phyloP scores from a whole-genome alignment of 2,329 filamentous ascomycete genomes.

The Colletotrichum sp. region DNA sequence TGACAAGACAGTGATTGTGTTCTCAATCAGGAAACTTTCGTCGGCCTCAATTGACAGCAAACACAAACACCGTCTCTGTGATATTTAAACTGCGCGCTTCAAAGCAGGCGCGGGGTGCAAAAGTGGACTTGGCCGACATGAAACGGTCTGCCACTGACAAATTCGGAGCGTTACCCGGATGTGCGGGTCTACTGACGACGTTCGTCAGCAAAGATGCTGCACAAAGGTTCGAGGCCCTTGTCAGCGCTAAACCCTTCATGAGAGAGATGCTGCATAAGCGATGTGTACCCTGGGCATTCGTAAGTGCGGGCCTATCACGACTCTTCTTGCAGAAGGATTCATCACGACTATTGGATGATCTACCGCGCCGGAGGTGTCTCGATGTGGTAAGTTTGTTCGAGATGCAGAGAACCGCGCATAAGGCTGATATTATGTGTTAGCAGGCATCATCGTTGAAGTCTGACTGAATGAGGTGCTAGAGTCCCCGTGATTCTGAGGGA shows the following conservation, averaged over 20 bases:
- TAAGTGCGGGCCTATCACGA: background rate
- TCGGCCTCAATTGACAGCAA: background rate
- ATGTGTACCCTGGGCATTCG: background rate
- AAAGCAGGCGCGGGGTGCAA: background rate
- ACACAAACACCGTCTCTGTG: background rate
- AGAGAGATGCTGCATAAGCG: background rate
- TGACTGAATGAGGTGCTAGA: background rate
- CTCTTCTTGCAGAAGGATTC: background rate
- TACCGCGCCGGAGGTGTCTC: background rate
- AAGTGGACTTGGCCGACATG: background rate
- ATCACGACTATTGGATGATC: background rate
- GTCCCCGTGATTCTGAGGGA: background rate
- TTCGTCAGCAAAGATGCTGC: background rate
- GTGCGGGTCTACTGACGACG: background rate
- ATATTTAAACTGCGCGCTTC: background rate
- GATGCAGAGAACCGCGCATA: background rate
- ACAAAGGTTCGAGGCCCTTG: background rate
- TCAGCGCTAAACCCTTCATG: background rate
- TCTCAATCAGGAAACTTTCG: background rate
- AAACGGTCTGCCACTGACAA: background rate
- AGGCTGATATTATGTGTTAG: background rate
- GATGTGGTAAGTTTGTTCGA: background rate
- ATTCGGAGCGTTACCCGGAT: background rate
- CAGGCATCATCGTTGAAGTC: background rate
- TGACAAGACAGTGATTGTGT: background rate